phyloP scores from a whole-genome alignment of 1,139 yeast species.

The Debaryomyces sp. region DNA sequence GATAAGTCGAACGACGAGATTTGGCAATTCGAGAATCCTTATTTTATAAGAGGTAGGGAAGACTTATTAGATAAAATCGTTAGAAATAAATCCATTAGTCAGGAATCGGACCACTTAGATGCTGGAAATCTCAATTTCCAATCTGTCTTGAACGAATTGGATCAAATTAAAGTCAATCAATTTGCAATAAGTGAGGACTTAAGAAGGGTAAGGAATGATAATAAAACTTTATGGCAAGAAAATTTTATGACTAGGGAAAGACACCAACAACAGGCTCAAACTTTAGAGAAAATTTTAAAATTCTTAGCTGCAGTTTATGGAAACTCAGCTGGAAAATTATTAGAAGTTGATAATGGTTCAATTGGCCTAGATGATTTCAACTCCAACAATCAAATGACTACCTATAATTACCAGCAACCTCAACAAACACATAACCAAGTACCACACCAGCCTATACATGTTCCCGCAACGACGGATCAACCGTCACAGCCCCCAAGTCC shows the following conservation, averaged over 20 bases:
- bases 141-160: slow-evolving; percentile 69
- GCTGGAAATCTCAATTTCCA: slow-evolving; percentile 47
- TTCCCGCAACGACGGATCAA: slow-evolving; percentile 6
- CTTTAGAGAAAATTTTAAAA: slow-evolving; percentile 83
- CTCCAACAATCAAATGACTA: slow-evolving; percentile 20
- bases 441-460: slow-evolving; percentile 12
- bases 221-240: slow-evolving; percentile 90
- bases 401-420: slow-evolving; percentile 17
- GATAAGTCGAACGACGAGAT: slow-evolving; percentile 42
- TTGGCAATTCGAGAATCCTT: slow-evolving; percentile 84
- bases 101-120: slow-evolving; percentile 48
- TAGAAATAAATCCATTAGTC: slow-evolving; percentile 42
- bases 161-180: slow-evolving; percentile 76
- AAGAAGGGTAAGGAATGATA: slow-evolving; percentile 79
- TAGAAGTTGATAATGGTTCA: slow-evolving; percentile 33
- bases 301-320: slow-evolving; percentile 87
- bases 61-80: slow-evolving; percentile 76
- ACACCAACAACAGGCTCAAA: slow-evolving; percentile 81
- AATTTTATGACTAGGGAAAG: slow-evolving; percentile 81
- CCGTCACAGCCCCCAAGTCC: slow-evolving; percentile 22
- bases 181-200: slow-evolving; percentile 81
- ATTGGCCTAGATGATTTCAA: slow-evolving; percentile 13
- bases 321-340: slow-evolving; percentile 53
- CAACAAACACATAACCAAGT: slow-evolving; percentile 11
- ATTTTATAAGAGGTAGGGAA: slow-evolving; percentile 69